Percentiles rank a stretch among this genome's conserved stretches.
These are phyloP conservation scores for Suillus subalutaceus DNA, from an alignment of 768 basidiomycete species.

Conservation along the genomic window DNA sequence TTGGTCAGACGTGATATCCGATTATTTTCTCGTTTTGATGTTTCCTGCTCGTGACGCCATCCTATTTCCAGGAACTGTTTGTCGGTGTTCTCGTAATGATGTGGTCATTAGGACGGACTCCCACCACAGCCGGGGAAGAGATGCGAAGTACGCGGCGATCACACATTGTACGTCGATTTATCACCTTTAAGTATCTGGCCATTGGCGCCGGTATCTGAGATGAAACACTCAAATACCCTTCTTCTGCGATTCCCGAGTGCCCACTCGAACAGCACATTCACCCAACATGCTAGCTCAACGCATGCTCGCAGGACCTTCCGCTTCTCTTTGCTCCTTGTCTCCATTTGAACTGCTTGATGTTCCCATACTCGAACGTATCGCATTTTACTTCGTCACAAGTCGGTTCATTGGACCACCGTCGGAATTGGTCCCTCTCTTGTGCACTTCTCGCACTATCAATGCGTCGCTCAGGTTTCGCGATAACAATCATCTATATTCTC, in stretches of 20 bases:
- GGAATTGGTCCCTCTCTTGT: constrained; percentile 40
- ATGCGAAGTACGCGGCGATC: constrained; percentile 39
- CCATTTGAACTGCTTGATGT: constrained; percentile 25
- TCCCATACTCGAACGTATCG: constrained; percentile 43
- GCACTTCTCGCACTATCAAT: constrained; percentile 41
- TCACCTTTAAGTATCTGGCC: constrained; percentile 34
- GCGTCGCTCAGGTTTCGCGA: constrained; percentile 36
- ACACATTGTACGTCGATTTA: constrained; percentile 39
- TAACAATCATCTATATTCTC: constrained; percentile 44
- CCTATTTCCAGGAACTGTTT: constrained; percentile 6
- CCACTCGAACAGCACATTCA: constrained; percentile 5
- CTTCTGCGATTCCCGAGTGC: constrained; percentile 15
- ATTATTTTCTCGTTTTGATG: background rate
- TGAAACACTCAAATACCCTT: constrained; percentile 26
- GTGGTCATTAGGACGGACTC: constrained; percentile 35
- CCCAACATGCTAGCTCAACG: constrained; percentile 7
- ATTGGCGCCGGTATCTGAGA: constrained; percentile 26
- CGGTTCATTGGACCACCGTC: constrained; percentile 48
- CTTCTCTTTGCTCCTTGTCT: constrained; percentile 12
- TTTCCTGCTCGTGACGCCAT: constrained; percentile 2
- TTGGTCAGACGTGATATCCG: constrained; percentile 10
- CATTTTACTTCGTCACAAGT: constrained; percentile 39
- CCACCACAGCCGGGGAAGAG: constrained; percentile 30
- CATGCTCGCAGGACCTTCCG: constrained; percentile 4
- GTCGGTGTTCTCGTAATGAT: constrained; percentile 35